phyloP scores from a whole-genome alignment of 441 rosid genomes.

The Gossypium gossypioides region DNA sequence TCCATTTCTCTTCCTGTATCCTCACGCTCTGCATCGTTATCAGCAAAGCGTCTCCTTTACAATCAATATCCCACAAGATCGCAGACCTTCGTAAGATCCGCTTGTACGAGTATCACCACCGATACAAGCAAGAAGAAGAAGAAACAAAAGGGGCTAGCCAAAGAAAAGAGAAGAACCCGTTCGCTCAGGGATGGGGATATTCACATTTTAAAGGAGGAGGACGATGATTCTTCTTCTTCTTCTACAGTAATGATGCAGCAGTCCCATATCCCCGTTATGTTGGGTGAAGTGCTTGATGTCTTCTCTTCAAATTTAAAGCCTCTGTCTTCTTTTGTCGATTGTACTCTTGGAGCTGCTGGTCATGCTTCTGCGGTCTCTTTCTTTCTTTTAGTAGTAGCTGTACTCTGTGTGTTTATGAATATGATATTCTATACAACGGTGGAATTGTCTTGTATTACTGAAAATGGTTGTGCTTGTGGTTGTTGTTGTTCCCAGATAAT shows the following conservation, averaged over 20 bases:
- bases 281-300: slow-evolving; percentile 76
- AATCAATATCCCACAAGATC: not conserved
- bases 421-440: too few relatives aligned
- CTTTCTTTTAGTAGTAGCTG: not conserved
- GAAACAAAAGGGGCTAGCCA: slow-evolving; percentile 22
- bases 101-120: slow-evolving; percentile 1
- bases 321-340: slow-evolving; percentile 62
- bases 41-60: not conserved
- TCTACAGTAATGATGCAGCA: not conserved
- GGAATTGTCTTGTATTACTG: not conserved
- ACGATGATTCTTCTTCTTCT: slow-evolving; percentile 14
- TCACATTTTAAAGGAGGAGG: not conserved
- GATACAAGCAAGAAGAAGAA: slow-evolving; percentile 22
- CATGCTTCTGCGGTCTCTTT: slow-evolving; percentile 63
- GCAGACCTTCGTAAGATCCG: not conserved
- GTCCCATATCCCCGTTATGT: slow-evolving; percentile 67
- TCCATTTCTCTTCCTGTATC: not conserved
- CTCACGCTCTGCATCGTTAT: not conserved
- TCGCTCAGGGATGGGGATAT: slow-evolving; percentile 51
- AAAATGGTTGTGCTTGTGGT: too few relatives aligned
- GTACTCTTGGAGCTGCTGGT: slow-evolving; percentile 90
- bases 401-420: not conserved
- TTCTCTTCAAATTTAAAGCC: slow-evolving; percentile 41
- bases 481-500: slow-evolving; percentile 41
- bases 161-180: slow-evolving; percentile 74